These are phyloP conservation scores for Globisporangium canariense DNA, from an alignment of 352 stramenopile species.

Conservation along the genomic window DNA sequence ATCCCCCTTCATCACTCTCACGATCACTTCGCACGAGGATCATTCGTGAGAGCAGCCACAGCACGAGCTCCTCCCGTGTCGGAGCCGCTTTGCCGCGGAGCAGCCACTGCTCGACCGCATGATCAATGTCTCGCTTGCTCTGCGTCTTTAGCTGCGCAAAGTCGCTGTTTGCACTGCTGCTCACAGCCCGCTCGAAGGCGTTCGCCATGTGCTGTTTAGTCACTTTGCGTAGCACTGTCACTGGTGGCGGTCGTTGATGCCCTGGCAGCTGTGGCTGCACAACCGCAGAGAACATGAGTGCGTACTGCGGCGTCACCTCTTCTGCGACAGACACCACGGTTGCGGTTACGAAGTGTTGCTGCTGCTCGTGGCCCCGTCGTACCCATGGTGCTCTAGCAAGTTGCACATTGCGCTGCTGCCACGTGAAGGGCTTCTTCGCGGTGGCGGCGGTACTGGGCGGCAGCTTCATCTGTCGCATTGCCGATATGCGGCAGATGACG, in stretches of 20 bases:
- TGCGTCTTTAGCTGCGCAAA: constrained; percentile 9
- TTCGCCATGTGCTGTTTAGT: constrained; percentile 49
- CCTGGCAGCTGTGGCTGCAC: background rate
- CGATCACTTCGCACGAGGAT: constrained; percentile 16
- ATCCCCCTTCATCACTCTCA: background rate
- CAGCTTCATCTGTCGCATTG: constrained; percentile 9
- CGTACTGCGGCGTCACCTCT: constrained; percentile 34
- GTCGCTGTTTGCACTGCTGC: background rate
- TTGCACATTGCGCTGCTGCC: constrained; percentile 16
- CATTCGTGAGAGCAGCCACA: constrained; percentile 61
- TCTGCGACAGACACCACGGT: constrained; percentile 37
- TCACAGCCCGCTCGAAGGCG: constrained; percentile 37
- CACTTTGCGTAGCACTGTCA: constrained; percentile 21
- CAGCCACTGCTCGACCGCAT: constrained; percentile 33
- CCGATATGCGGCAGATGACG: background rate
- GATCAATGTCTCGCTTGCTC: constrained; percentile 14
- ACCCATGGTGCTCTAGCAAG: constrained; percentile 27
- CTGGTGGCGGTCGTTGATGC: background rate
- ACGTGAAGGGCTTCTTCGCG: constrained; percentile 16
- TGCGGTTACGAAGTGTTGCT: constrained; percentile 20
- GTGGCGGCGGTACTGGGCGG: constrained; percentile 11
- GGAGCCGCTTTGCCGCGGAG: constrained; percentile 25
- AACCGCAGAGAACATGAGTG: constrained; percentile 34
- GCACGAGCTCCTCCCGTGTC: constrained; percentile 40
- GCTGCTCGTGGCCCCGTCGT: constrained; percentile 3